These are phyloP conservation scores for Meyerozyma carpophila DNA, from an alignment of 1,139 yeast species.

Conservation along the genomic window DNA sequence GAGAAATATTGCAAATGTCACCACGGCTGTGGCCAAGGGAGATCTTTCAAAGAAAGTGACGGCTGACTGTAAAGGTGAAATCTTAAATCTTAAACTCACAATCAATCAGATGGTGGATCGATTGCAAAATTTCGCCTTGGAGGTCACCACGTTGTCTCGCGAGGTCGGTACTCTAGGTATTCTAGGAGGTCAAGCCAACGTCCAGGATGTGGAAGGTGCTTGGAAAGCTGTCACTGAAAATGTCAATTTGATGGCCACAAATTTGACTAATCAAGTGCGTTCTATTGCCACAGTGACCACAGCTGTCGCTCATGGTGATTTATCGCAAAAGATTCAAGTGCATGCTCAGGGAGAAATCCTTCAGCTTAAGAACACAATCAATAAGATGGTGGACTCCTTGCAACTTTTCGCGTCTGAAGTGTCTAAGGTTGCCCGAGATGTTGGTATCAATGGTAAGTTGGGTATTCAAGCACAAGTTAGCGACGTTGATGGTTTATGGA, in stretches of 20 bases:
- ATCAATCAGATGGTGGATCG: constrained; percentile 86
- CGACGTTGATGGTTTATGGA: constrained; percentile 90
- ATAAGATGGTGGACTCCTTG: constrained; percentile 87
- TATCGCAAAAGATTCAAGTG: constrained; percentile 81
- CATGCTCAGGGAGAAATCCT: constrained; percentile 85
- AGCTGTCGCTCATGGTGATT: constrained; percentile 88
- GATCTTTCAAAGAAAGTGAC: constrained; percentile 81
- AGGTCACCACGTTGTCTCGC: constrained; percentile 79
- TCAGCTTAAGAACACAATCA: constrained; percentile 74
- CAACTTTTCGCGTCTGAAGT: constrained; percentile 87
- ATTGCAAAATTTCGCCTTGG: constrained; percentile 81
- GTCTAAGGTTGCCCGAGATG: constrained; percentile 85
- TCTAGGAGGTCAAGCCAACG: constrained; percentile 87
- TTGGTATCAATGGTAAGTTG: constrained; percentile 86
- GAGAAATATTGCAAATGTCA: constrained; percentile 83
- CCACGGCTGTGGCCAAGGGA: constrained; percentile 91
- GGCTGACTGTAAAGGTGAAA: constrained; percentile 87
- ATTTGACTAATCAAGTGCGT: constrained; percentile 83
- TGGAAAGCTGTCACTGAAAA: constrained; percentile 91
- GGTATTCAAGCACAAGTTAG: constrained; percentile 90
- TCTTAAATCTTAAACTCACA: constrained; percentile 71
- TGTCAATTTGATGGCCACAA: constrained; percentile 86
- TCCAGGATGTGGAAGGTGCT: constrained; percentile 88
- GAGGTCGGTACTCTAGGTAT: constrained; percentile 90
- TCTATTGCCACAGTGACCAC: constrained; percentile 88